These are phyloP conservation scores for Xylaria longipes DNA, from an alignment of 495 filamentous ascomycete species.

Conservation along the genomic window DNA sequence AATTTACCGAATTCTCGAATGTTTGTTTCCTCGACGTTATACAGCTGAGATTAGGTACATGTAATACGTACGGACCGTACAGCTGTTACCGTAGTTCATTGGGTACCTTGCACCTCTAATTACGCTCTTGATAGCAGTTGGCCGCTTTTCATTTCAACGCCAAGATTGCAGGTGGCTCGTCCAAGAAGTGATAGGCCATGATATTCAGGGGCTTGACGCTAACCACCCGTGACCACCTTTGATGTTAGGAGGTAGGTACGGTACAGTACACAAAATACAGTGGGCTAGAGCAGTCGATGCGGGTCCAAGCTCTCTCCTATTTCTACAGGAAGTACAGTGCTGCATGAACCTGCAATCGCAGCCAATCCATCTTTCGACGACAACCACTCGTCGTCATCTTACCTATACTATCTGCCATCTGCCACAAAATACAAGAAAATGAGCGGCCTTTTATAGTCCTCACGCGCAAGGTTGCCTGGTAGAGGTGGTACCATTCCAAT, in stretches of 20 bases:
- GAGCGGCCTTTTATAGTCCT: background rate
- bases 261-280: background rate
- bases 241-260: no score
- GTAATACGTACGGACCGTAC: background rate
- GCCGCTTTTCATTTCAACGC: constrained; percentile 2
- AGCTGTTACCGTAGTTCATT: background rate
- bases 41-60: background rate
- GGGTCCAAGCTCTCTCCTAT: background rate
- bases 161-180: constrained; percentile 16
- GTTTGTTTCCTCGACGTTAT: background rate
- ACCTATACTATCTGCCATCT: background rate
- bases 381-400: background rate
- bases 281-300: background rate
- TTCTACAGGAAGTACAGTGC: background rate
- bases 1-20: background rate
- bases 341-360: background rate
- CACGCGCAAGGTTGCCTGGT: background rate
- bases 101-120: background rate
- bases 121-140: background rate
- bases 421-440: background rate
- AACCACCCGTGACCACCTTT: no score
- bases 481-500: background rate
- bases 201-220: constrained; percentile 19
- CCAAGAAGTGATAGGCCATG: background rate
- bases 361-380: background rate